Base-by-base conservation (phyloP, 352 stramenopile genomes). In the Phytophthora uliginosa region DNA sequence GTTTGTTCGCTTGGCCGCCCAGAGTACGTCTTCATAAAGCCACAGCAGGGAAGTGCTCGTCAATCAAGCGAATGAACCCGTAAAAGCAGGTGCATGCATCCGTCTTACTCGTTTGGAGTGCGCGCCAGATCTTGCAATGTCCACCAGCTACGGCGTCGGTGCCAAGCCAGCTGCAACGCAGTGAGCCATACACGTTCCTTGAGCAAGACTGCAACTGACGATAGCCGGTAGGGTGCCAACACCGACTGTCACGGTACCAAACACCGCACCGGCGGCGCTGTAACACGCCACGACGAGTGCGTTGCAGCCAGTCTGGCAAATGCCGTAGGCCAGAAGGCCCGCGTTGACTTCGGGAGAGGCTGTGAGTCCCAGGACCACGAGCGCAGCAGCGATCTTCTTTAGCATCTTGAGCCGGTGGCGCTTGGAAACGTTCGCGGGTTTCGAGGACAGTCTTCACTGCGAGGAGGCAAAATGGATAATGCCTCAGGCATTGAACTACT, bases 231-330 rank as follows among this genome's bases (percentile, higher is more conserved):
- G 6, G 0, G 69, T 58, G 1, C 50, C 78, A 17, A 66, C 73
- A 6, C 10, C 13, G 4, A 17, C 3, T 17, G 72, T 76, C 10
- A 88, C 56, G 0, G 76, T 78, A 13, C 82, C 82, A 28, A 86
- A 90, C n/a, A 78, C 45, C 12, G 28, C 61, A 7, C 78, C 79
- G 6, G 71, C 73, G 33, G 66, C 59, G 5, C 66, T 40, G 47
- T 90, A 87, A 38, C 80, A 90, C 13, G 70, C 48, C 10, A 80
- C 80, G 5, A 55, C 76, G n/a, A 76, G 20, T 0, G 73, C 61
- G 31, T 87, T 90, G 40, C 83, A 88, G 0, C 74, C 80, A 0
- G 60, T 78, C 13, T 88, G 83, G 34, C 80, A 87, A 5, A 83
- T 63, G 0, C 74, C 73, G 22, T 84, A 89, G 0, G 70, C 66